These are phyloP conservation scores for Fusarium austroafricanum DNA, from an alignment of 2,329 filamentous ascomycete genomes.

Conservation along the genomic window DNA sequence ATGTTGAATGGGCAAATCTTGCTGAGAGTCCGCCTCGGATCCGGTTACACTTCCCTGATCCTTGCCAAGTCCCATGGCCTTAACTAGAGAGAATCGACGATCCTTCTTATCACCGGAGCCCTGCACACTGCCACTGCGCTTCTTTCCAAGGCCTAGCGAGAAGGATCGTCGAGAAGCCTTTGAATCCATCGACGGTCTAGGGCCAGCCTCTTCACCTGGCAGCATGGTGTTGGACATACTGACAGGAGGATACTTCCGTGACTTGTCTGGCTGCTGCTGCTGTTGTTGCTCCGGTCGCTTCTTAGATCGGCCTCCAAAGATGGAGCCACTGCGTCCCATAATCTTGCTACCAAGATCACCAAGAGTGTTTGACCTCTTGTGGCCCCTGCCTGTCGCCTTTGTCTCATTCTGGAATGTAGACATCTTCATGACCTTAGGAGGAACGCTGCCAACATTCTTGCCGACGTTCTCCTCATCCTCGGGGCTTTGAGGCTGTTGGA, in stretches of 20 bases:
- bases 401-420: slow-evolving; percentile 67
- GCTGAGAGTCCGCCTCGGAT: slow-evolving; percentile 63
- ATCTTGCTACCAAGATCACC: slow-evolving; percentile 86
- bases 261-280: slow-evolving; percentile 67
- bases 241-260: slow-evolving; percentile 85
- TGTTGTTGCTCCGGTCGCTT: slow-evolving; percentile 63
- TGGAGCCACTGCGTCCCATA: slow-evolving; percentile 83
- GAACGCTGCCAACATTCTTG: slow-evolving; percentile 70
- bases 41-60: slow-evolving; percentile 61
- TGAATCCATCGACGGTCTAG: slow-evolving; percentile 77
- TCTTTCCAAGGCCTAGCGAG: slow-evolving; percentile 75
- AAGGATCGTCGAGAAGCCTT: slow-evolving; percentile 74
- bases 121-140: slow-evolving; percentile 75
- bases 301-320: slow-evolving; percentile 74
- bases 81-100: slow-evolving; percentile 78
- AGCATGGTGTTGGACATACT: slow-evolving; percentile 84
- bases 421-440: slow-evolving; percentile 68
- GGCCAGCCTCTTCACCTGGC: slow-evolving; percentile 63
- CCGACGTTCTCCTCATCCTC: slow-evolving; percentile 76
- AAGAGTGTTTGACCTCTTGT: slow-evolving; percentile 80
- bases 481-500: slow-evolving; percentile 75
- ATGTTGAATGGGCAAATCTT: slow-evolving; percentile 65
- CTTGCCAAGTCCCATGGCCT: slow-evolving; percentile 70
- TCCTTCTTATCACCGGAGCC: slow-evolving; percentile 67
- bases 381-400: slow-evolving; percentile 64